These are phyloP conservation scores for Cercophora sp. DNA, from an alignment of 495 filamentous ascomycete species.

Conservation along the genomic window DNA sequence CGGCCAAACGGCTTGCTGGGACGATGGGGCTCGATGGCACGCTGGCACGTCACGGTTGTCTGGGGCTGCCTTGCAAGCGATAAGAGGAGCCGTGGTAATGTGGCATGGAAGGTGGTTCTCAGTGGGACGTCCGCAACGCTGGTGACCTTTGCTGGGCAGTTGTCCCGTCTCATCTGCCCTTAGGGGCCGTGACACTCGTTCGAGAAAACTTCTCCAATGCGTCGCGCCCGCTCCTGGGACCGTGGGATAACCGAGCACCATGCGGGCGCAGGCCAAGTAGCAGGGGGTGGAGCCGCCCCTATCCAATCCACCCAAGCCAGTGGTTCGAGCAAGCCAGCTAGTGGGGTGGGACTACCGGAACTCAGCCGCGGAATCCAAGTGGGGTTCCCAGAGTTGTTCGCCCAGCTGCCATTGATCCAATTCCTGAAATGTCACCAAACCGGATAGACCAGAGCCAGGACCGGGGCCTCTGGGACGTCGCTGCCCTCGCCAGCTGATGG, in stretches of 20 bases:
- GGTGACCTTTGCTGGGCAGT: neutral
- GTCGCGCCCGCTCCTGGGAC: neutral
- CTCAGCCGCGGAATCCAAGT: constrained; percentile 12
- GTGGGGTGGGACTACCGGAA: constrained; percentile 18
- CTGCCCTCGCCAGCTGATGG: neutral
- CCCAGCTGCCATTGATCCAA: too few species aligned
- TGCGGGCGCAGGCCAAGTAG: neutral
- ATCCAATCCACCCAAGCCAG: constrained; percentile 9
- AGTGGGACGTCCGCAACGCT: neutral
- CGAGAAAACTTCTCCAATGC: constrained; percentile 5
- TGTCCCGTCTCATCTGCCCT: constrained; percentile 4
- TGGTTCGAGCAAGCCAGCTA: constrained; percentile 10
- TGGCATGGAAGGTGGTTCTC: neutral
- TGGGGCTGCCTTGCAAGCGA: too few species aligned
- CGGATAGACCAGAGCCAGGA: too few species aligned
- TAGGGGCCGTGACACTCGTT: constrained; percentile 1
- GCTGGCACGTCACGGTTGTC: neutral
- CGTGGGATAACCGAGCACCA: neutral
- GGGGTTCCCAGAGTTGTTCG: constrained; percentile 5
- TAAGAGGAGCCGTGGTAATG: neutral
- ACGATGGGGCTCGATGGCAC: neutral
- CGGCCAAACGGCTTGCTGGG: neutral
- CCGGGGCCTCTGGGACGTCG: neutral
- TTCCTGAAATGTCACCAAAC: neutral
- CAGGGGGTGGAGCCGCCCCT: constrained; percentile 4